Percentiles rank a stretch among this genome's conserved stretches.
Conservation (phyloP, 1,284 basidiomycete species). For the Gymnopus androsaceus region DNA sequence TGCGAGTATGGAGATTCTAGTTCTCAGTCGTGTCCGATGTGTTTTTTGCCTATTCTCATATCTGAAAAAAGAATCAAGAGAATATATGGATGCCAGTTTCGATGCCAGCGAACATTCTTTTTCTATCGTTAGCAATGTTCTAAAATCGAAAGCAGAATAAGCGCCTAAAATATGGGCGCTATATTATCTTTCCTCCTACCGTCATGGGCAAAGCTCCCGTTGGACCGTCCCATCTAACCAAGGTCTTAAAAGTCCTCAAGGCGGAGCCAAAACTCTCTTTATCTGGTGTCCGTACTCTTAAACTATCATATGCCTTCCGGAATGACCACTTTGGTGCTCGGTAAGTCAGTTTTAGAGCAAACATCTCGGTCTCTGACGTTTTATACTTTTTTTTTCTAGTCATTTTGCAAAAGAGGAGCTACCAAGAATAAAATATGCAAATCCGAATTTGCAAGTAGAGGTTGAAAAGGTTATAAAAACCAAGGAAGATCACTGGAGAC, state of each 20-base stretch:
- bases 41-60: no score
- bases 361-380: slow-evolving; percentile 3
- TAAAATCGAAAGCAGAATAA: no score
- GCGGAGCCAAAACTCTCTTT: slow-evolving; percentile 58
- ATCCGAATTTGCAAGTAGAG: slow-evolving; percentile 60
- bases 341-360: slow-evolving; percentile 31
- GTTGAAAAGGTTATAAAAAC: slow-evolving; percentile 55
- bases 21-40: no score
- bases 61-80: no score
- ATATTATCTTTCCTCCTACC: not conserved
- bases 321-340: slow-evolving; percentile 78
- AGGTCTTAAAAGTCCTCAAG: slow-evolving; percentile 54
- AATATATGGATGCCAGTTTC: no score
- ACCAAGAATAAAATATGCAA: slow-evolving; percentile 72
- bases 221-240: slow-evolving; percentile 57
- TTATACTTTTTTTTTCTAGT: slow-evolving; percentile 40
- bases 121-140: no score
- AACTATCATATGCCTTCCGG: slow-evolving; percentile 56
- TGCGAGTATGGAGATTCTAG: no score
- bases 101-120: no score
- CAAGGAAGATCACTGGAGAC: slow-evolving; percentile 54
- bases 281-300: slow-evolving; percentile 50
- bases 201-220: slow-evolving; percentile 24
- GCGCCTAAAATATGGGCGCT: not conserved
- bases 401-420: slow-evolving; percentile 77